Base-by-base conservation (phyloP, 441 rosid species). In the Corymbia citriodora region DNA sequence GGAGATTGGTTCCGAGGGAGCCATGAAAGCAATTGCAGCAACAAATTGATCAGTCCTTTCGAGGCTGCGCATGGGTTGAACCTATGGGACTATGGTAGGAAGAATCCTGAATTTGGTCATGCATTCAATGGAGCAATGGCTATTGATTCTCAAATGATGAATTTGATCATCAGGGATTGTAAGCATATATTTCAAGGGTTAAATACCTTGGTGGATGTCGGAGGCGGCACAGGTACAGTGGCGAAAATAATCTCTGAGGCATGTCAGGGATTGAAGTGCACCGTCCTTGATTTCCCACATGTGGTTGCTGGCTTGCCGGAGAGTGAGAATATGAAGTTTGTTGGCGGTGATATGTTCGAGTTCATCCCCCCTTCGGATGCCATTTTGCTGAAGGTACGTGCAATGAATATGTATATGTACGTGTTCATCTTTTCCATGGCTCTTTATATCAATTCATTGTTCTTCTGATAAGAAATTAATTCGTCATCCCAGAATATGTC, bases 301-400 rank as follows among this genome's bases (percentile, higher is more conserved):
- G 94, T 94, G 8, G 87, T 93, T 81, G 88, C 89, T 21, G 52
- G 88, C 50, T 85, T 93, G 79, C 82, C 88, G 61, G 90, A 89
- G 17, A 79, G 79, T 16, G 74, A 91, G 27, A 93, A 93, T 88
- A 81, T 94, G 88, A 92, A 88, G 31, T 95, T 89, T n/a, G 88
- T 93, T 21, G 96, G 89, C 18, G 96, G 94, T 45, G 93, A 95
- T 81, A 91, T 94, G 95, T 92, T 94, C 87, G 90, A 93, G n/a
- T 61, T 72, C 25, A 85, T 95, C 23, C 96, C 96, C 86, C 11
- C 93, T 16, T 94, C 92, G 14, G 48, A 72, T 36, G 82, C 49
- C 14, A 36, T 72, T 72, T 72, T 72, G 25, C 82, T 72, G 8
- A 72, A 72, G 82, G 82, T 36, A 36, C 19, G 82, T 36, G 14